Evolutionary conservation across 306 rosid genomes (phyloP).

Genomic region (Corylus americana): DNA sequence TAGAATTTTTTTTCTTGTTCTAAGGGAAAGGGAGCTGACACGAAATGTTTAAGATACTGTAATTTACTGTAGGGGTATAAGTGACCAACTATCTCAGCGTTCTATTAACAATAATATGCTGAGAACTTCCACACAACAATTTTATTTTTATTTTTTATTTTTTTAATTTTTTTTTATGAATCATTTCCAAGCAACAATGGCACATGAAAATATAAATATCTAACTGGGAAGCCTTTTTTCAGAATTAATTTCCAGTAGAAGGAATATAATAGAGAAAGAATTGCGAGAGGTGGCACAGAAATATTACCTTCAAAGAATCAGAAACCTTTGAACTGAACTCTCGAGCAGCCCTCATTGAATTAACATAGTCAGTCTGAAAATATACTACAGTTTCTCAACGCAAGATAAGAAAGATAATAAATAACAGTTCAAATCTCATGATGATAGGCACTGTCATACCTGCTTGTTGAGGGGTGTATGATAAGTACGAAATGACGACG

Average conservation of each 20-base stretch:
- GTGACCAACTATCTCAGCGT: not conserved
- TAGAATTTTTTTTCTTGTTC: not conserved
- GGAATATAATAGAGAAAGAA: not conserved
- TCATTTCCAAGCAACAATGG: not conserved
- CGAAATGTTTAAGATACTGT: constrained; percentile 5
- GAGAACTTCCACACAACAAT: not conserved
- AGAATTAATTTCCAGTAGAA: not conserved
- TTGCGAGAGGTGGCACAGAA: constrained; percentile 4
- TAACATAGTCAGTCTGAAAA: constrained; percentile 75
- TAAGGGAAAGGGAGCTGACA: constrained; percentile 19
- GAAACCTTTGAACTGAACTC: constrained; percentile 88
- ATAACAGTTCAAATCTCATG: constrained; percentile 19
- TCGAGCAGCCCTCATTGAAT: constrained; percentile 95
- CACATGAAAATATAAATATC: constrained; percentile 9
- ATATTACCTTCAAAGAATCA: constrained; percentile 78
- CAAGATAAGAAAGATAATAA: constrained; percentile 15
- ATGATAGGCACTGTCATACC: constrained; percentile 37
- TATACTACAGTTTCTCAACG: constrained; percentile 23
- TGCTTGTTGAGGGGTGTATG: constrained; percentile 97
- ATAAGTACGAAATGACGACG: constrained; percentile 94
- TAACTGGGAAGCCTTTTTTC: not conserved
- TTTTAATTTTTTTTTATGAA: constrained; percentile 2
- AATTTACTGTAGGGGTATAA: constrained; percentile 15
- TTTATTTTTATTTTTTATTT: constrained; percentile 11
- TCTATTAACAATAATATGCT: not conserved